Evolutionary conservation across 2,329 filamentous ascomycete species (phyloP), one percentile per base, ranked within the genome.

Genomic region (Colletotrichum aenigma): DNA sequence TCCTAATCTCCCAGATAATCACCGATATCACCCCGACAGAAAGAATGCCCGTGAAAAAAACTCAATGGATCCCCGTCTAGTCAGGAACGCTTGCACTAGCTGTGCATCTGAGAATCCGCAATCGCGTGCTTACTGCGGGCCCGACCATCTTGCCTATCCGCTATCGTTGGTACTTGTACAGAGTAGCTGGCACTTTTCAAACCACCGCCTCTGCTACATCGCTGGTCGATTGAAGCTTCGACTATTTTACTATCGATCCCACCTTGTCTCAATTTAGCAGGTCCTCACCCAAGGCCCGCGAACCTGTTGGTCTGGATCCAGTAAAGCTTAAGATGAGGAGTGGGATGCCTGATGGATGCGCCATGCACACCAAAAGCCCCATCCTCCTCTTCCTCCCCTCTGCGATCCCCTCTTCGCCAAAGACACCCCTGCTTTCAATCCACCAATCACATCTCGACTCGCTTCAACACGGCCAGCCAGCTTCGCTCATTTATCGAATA

Each of bases 81-180:
- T 62, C 69, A 75, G 73, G 69, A 69, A 71, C 62, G 18, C n/a
- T 10, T 48, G 55, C 30, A 28, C 21, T 32, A 13, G 15, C 24
- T 52, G 55, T 67, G 56, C 69, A 68, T 67, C 56, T 43, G 43
- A 52, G 36, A 56, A 71, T 56, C 43, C 56, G 64, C 70, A 68
- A 72, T 75, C 64, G 73, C 73, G 69, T 75, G 73, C 73, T 75
- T 32, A 58, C 34, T n/a, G 69, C 70, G 64, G 73, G 64, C 21
- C 70, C 64, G 56, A 18, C 64, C 52, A 68, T 73, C 64, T 43
- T 48, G 9, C 43, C 43, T 48, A 12, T 48, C 43, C 10, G 43
- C 43, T 48, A 21, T 48, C 43, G n/a, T 48, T 48, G 43, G 43
- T 48, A 21, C 43, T 48, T 48, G n/a, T 48, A 48, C n/a, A 43